Evolutionary conservation across 805 yeast genomes (phyloP).

Genomic region (Ogataea ramenticola): DNA sequence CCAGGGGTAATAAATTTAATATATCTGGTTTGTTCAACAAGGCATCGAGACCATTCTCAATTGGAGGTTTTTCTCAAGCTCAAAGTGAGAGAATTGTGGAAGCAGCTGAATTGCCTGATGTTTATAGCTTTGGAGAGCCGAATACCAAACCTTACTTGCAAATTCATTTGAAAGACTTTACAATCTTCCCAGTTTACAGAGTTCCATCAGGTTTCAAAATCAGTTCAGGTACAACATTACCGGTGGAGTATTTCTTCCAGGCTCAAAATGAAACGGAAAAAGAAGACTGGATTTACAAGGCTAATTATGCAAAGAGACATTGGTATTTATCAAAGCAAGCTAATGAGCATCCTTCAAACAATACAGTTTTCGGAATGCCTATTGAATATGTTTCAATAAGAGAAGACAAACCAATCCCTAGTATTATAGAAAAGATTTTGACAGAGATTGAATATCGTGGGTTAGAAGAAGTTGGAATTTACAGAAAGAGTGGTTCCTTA

Average conservation of each 20-base stretch:
- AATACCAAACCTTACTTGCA: conserved; percentile 44
- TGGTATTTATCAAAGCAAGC: conserved; percentile 42
- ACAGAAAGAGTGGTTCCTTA: conserved; percentile 58
- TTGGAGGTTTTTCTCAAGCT: conserved; percentile 24
- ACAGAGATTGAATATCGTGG: conserved; percentile 82
- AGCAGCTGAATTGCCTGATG: conserved; percentile 55
- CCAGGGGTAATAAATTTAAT: conserved; percentile 11
- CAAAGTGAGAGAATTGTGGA: conserved; percentile 27
- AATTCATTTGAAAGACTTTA: conserved; percentile 38
- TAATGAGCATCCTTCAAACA: conserved; percentile 15
- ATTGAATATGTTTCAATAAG: conserved; percentile 66
- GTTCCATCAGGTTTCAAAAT: conserved; percentile 43
- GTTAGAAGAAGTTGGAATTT: conserved; percentile 82
- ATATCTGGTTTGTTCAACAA: conserved; percentile 29
- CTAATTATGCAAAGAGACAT: conserved; percentile 42
- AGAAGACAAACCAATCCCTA: conserved; percentile 58
- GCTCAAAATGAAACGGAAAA: conserved; percentile 54
- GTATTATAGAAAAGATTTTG: conserved; percentile 56
- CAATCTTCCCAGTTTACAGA: conserved; percentile 46
- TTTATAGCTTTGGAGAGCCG: conserved; percentile 31
- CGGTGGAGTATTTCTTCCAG: conserved; percentile 54
- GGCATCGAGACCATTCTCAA: conserved; percentile 52
- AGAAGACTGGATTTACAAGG: conserved; percentile 61
- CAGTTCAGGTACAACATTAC: conserved; percentile 19
- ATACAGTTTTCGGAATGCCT: conserved; percentile 80